Conservation (phyloP, 345 rosid genomes). For the Populus euphratica region DNA sequence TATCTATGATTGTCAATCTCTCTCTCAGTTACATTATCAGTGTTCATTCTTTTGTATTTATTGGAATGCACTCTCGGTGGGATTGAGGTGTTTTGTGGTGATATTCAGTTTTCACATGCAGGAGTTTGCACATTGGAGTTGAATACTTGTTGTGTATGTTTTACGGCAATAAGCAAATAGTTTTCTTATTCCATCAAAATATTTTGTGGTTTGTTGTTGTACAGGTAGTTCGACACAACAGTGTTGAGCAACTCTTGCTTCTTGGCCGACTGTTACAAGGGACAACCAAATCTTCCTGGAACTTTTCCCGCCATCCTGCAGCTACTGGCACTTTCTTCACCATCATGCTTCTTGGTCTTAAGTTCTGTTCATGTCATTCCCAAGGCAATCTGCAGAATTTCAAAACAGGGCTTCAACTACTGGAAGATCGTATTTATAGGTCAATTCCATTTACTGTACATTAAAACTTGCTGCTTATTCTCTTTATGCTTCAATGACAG, state of each 20-base stretch:
- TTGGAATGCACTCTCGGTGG: not conserved
- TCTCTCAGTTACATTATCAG: not conserved
- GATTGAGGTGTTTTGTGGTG: not conserved
- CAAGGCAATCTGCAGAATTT: constrained; percentile 86
- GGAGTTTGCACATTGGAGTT: not conserved
- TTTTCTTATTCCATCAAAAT: constrained; percentile 8
- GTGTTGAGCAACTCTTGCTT: constrained; percentile 92
- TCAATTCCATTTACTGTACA: constrained; percentile 18
- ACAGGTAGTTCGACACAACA: constrained; percentile 86
- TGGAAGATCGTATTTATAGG: constrained; percentile 95
- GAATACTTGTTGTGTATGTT: not conserved
- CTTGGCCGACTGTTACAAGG: constrained; percentile 91
- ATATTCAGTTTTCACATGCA: not conserved
- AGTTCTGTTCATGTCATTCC: constrained; percentile 83
- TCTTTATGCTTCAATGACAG: not conserved
- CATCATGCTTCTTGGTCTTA: constrained; percentile 93
- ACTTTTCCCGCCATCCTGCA: constrained; percentile 93
- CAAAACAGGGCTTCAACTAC: constrained; percentile 80
- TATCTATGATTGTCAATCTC: constrained; percentile 1
- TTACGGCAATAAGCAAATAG: not conserved
- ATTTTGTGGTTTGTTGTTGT: constrained; percentile 11
- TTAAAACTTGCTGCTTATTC: not conserved
- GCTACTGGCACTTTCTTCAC: constrained; percentile 97
- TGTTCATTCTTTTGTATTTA: not conserved
- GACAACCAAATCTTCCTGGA: constrained; percentile 80